These are phyloP conservation scores for Truncatella angustata DNA, from an alignment of 2,329 filamentous ascomycete genomes.

Conservation along the genomic window DNA sequence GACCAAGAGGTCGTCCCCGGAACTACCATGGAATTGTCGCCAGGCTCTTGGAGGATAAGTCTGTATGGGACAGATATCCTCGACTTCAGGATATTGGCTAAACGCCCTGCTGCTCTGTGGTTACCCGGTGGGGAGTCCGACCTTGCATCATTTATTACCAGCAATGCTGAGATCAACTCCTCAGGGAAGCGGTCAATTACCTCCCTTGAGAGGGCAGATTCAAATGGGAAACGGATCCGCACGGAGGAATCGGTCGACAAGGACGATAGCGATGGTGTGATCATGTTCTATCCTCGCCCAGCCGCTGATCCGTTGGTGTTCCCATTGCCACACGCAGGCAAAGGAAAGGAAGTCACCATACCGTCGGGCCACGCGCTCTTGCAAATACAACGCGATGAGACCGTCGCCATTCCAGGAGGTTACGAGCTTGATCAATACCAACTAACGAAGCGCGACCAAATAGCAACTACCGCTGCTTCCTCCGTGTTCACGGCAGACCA, in stretches of 20 bases:
- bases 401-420: conserved; percentile 46
- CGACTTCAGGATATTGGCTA: conserved; percentile 58
- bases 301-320: conserved; percentile 50
- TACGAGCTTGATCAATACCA: conserved; percentile 53
- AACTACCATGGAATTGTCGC: conserved; percentile 44
- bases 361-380: conserved; percentile 49
- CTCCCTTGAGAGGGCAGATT: conserved; percentile 31
- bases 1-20: conserved; percentile 43
- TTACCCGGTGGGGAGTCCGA: conserved; percentile 26
- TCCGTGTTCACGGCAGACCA: conserved; percentile 56
- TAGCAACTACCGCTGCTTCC: conserved; percentile 53
- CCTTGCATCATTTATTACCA: conserved; percentile 23
- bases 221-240: conserved; percentile 40
- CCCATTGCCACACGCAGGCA: conserved; percentile 45
- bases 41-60: conserved; percentile 57
- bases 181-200: conserved; percentile 51
- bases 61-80: conserved; percentile 48
- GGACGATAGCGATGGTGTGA: conserved; percentile 45
- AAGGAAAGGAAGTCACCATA: conserved; percentile 45
- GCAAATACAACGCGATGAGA: conserved; percentile 48
- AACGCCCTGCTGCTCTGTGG: conserved; percentile 44
- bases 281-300: conserved; percentile 50
- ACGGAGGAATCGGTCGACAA: conserved; percentile 23
- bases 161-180: conserved; percentile 38
- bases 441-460: conserved; percentile 55